These are phyloP conservation scores for Physocladia obscura DNA, from an alignment of 192 early-diverging fungal species.

Conservation along the genomic window DNA sequence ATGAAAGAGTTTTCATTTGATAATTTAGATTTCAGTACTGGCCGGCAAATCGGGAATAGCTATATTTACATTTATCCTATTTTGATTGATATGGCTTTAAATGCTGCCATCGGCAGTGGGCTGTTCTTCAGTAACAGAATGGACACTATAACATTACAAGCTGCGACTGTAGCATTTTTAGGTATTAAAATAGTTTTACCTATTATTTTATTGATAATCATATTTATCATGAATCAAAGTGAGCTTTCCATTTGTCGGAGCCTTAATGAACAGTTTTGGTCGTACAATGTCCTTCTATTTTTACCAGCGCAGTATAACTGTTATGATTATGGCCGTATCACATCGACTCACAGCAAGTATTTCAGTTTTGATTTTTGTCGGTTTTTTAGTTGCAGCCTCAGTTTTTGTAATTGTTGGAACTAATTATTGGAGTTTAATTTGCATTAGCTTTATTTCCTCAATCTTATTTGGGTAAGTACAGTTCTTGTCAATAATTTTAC, in stretches of 20 bases:
- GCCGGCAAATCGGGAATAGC: constrained; percentile 36
- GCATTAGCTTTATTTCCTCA: constrained; percentile 17
- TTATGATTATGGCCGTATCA: constrained; percentile 40
- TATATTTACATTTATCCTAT: constrained; percentile 51
- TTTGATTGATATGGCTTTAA: constrained; percentile 38
- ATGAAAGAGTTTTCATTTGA: background rate
- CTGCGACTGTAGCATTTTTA: background rate
- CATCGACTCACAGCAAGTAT: constrained; percentile 35
- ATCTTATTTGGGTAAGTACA: constrained; percentile 25
- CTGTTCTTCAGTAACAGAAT: constrained; percentile 27
- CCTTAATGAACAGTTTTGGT: constrained; percentile 43
- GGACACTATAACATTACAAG: constrained; percentile 32
- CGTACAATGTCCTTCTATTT: constrained; percentile 46
- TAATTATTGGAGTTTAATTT: background rate
- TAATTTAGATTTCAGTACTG: constrained; percentile 1
- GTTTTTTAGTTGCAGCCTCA: constrained; percentile 21
- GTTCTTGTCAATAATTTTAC: background rate
- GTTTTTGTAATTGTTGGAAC: background rate
- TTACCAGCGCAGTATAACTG: constrained; percentile 43
- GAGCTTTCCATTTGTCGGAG: constrained; percentile 43
- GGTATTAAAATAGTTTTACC: too few species aligned
- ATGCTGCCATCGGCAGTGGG: constrained; percentile 36
- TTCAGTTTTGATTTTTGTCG: constrained; percentile 18
- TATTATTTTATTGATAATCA: too few species aligned
- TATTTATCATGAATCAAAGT: too few species aligned